A percentile compares a stretch with the other conserved stretches of the same genome.
phyloP scores from a whole-genome alignment of 78 protist genomes.

The Cyanophora paradoxa region DNA sequence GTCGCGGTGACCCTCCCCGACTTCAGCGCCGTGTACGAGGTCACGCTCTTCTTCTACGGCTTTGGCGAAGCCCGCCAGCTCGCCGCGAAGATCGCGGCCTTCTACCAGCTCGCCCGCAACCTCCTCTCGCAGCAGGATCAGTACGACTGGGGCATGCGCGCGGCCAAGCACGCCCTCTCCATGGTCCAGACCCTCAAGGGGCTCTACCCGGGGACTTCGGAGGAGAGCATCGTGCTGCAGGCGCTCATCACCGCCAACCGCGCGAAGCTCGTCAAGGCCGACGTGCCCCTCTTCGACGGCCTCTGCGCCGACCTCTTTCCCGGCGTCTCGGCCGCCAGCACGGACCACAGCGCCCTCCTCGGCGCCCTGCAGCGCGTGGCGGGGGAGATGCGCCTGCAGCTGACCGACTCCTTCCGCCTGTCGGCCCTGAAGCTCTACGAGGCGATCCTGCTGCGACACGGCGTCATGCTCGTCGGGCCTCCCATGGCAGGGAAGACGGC shows the following conservation, averaged over 20 bases:
- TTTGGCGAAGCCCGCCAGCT: no score
- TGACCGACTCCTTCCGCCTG: no score
- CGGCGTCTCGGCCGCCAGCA: conserved; percentile 44
- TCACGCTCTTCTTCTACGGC: no score
- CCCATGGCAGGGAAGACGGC: neutral
- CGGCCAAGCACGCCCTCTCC: conserved; percentile 51
- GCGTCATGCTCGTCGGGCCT: conserved; percentile 45
- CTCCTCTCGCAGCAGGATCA: conserved; percentile 65
- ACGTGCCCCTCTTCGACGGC: neutral
- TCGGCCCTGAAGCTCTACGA: conserved; percentile 1
- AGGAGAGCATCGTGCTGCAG: no score
- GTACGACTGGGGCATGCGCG: conserved; percentile 76
- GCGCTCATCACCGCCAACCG: no score
- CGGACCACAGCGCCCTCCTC: neutral
- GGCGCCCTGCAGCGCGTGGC: neutral
- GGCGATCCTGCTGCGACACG: conserved; percentile 23
- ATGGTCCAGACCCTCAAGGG: no score
- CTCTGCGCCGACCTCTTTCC: neutral
- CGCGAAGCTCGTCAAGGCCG: neutral
- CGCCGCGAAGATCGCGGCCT: conserved; percentile 49
- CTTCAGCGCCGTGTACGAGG: no score
- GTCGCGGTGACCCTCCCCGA: no score
- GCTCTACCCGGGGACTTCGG: no score
- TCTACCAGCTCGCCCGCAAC: conserved; percentile 47
- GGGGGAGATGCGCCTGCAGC: neutral